Evolutionary conservation across 2,329 filamentous ascomycete genomes (phyloP).

Genomic region (Exophiala calicioides): DNA sequence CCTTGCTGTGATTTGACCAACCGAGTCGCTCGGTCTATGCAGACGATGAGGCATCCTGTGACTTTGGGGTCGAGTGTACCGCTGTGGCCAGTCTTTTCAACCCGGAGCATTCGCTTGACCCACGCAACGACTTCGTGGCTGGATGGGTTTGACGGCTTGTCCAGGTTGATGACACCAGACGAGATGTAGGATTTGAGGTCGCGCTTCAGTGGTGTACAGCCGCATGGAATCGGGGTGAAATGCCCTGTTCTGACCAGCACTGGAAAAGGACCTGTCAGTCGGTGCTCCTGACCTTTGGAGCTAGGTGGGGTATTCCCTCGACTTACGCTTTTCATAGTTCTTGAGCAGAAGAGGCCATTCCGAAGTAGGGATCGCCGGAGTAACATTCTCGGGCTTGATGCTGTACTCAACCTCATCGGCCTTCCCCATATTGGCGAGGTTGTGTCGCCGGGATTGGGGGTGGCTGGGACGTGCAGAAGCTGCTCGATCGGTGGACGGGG

Average conservation of each 20-base stretch:
- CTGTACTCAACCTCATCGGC: constrained; percentile 62
- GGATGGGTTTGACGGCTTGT: constrained; percentile 96
- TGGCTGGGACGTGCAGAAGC: neutral
- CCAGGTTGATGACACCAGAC: constrained; percentile 96
- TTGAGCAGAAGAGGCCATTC: constrained; percentile 92
- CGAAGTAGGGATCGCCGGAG: constrained; percentile 79
- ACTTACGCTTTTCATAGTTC: constrained; percentile 89
- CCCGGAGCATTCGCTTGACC: constrained; percentile 94
- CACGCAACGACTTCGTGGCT: constrained; percentile 98
- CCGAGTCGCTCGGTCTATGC: constrained; percentile 93
- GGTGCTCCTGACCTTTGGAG: constrained; percentile 9
- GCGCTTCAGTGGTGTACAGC: constrained; percentile 86
- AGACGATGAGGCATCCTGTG: constrained; percentile 91
- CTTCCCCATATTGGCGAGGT: constrained; percentile 26
- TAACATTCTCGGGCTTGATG: constrained; percentile 88
- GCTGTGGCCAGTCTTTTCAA: constrained; percentile 97
- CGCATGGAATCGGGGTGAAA: constrained; percentile 94
- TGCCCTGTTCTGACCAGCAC: constrained; percentile 92
- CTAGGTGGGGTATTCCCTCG: constrained; percentile 26
- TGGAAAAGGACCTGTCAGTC: constrained; percentile 38
- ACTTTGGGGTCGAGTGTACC: constrained; percentile 98
- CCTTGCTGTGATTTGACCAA: constrained; percentile 99
- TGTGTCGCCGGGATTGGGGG: constrained; percentile 7
- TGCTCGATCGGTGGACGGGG: neutral
- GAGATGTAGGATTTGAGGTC: constrained; percentile 97